Percentiles rank a stretch among this genome's conserved stretches.
phyloP scores from a whole-genome alignment of 2,329 filamentous ascomycete species.

The Alternaria angustiovoidea region DNA sequence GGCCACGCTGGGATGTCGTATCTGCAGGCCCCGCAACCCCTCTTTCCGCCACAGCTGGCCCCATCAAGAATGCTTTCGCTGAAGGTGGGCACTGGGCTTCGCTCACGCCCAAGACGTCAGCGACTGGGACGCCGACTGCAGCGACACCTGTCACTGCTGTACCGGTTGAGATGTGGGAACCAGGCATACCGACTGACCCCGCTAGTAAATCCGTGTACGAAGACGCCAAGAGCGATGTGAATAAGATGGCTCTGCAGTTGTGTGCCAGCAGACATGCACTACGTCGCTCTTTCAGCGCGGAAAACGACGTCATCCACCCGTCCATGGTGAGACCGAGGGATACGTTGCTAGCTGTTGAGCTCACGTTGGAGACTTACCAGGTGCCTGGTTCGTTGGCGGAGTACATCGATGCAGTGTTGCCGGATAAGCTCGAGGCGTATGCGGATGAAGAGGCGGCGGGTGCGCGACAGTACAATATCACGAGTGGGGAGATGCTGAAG shows the following conservation, averaged over 20 bases:
- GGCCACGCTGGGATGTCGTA: conserved; percentile 28
- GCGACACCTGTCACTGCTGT: conserved; percentile 5
- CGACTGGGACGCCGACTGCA: not conserved
- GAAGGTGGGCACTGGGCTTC: conserved; percentile 27
- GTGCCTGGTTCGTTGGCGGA: not conserved
- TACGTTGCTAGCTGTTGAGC: conserved; percentile 4
- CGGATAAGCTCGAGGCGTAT: not conserved
- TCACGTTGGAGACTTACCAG: not conserved
- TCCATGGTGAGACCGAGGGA: conserved; percentile 18
- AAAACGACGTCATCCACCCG: conserved; percentile 12
- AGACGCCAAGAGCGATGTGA: not conserved
- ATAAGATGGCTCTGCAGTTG: conserved; percentile 10
- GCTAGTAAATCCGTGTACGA: conserved; percentile 16
- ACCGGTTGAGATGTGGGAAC: not conserved
- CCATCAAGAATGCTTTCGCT: conserved; percentile 28
- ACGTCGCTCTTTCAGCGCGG: not conserved
- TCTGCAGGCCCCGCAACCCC: conserved; percentile 20
- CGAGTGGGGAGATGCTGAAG: not conserved
- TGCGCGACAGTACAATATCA: conserved; percentile 12
- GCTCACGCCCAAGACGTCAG: conserved; percentile 13
- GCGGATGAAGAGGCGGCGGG: conserved; percentile 11
- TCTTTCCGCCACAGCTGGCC: conserved; percentile 15
- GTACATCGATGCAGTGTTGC: not conserved
- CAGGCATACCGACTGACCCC: not conserved
- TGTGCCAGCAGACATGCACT: conserved; percentile 16